Evolutionary conservation across 495 filamentous ascomycete species (phyloP).

Genomic region (Friedmanniomyces endolithicus): DNA sequence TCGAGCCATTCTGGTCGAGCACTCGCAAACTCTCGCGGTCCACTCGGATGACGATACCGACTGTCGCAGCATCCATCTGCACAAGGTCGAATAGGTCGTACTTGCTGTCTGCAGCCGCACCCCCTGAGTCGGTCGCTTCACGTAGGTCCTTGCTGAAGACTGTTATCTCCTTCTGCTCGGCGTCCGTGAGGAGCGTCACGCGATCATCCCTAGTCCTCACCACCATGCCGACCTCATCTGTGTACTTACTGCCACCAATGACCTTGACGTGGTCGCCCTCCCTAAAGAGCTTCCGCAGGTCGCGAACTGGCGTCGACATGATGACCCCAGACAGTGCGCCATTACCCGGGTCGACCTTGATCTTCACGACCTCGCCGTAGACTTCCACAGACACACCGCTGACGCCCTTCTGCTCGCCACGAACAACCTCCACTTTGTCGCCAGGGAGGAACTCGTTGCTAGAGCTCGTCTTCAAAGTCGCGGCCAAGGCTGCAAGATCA

Average conservation of each 20-base stretch:
- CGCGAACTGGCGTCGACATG: conserved; percentile 86
- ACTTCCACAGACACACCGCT: conserved; percentile 75
- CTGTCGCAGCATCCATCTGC: conserved; percentile 82
- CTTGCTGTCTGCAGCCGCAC: conserved; percentile 56
- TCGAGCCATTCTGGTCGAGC: conserved; percentile 77
- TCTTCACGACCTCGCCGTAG: conserved; percentile 80
- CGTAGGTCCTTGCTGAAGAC: conserved; percentile 96
- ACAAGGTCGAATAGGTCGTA: conserved; percentile 89
- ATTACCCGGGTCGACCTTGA: conserved; percentile 57
- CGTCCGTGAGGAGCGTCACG: conserved; percentile 83
- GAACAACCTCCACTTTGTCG: conserved; percentile 87
- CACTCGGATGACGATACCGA: conserved; percentile 86
- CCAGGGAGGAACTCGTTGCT: conserved; percentile 76
- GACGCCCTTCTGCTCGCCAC: conserved; percentile 90
- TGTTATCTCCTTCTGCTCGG: conserved; percentile 82
- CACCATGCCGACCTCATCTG: conserved; percentile 93
- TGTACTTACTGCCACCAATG: conserved; percentile 84
- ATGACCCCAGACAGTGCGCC: conserved; percentile 70
- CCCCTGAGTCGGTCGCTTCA: conserved; percentile 80
- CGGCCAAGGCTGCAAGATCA: conserved; percentile 77
- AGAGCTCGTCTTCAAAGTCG: conserved; percentile 67
- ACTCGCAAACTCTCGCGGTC: conserved; percentile 84
- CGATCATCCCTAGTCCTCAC: conserved; percentile 81
- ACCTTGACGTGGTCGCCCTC: conserved; percentile 98
- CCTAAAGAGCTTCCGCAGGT: conserved; percentile 82